Conservation (phyloP, 106 monocot genomes). For the Dendrobium huoshanense region DNA sequence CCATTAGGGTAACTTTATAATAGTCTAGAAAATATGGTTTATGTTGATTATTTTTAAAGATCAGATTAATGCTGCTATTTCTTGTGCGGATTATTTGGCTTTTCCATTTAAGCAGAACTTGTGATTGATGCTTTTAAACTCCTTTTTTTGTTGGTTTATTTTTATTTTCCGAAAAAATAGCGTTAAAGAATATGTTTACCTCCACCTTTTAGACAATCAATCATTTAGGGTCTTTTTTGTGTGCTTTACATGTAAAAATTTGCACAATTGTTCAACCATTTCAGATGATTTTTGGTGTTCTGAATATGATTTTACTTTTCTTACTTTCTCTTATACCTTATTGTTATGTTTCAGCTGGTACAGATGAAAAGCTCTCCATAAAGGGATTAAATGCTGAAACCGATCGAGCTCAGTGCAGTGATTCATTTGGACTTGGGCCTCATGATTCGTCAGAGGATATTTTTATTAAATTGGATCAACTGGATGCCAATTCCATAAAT, state of each 20-base stretch:
- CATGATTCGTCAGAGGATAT: slow-evolving; percentile 20
- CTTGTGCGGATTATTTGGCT: neutral
- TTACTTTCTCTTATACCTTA: neutral
- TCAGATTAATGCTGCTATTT: neutral
- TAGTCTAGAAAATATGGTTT: neutral
- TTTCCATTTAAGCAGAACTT: neutral
- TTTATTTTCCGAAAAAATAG: neutral
- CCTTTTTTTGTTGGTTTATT: neutral
- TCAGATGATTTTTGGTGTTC: neutral
- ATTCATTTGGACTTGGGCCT: slow-evolving; percentile 9
- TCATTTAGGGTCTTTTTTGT: neutral
- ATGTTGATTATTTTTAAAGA: neutral
- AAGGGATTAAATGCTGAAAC: slow-evolving; percentile 27
- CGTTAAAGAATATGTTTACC: neutral
- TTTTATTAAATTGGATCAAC: slow-evolving; percentile 27
- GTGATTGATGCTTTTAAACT: neutral
- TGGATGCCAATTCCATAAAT: slow-evolving; percentile 25
- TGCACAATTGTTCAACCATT: neutral
- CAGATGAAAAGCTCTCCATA: slow-evolving; percentile 35
- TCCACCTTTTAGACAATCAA: neutral
- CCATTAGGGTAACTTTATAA: neutral
- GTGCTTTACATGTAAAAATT: neutral
- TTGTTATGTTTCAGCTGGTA: slow-evolving; percentile 24
- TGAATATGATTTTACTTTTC: neutral
- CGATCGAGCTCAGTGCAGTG: slow-evolving; percentile 10